Conservation (phyloP, 2,329 filamentous ascomycete species). For the Ophiosphaerella herpotricha region DNA sequence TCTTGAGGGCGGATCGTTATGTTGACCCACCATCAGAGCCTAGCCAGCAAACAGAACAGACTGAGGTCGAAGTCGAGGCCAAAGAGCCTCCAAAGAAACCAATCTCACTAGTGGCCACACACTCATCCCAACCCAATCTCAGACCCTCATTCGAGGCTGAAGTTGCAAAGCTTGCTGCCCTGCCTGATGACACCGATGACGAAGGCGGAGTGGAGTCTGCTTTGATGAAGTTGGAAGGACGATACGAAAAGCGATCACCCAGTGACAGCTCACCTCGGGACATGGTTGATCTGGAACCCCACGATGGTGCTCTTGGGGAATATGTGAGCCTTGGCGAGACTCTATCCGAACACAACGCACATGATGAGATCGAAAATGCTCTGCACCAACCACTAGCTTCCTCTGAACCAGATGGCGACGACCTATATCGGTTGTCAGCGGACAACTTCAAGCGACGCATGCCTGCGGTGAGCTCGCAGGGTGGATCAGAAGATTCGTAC, state of each 20-base stretch:
- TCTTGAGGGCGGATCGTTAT: slow-evolving; percentile 39
- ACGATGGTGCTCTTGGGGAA: slow-evolving; percentile 22
- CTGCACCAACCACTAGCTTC: slow-evolving; percentile 34
- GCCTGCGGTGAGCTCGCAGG: slow-evolving; percentile 48
- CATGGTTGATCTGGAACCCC: slow-evolving; percentile 27
- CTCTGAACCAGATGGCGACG: slow-evolving; percentile 32
- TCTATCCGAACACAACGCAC: slow-evolving; percentile 23
- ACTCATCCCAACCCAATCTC: slow-evolving; percentile 60
- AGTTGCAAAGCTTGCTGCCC: slow-evolving; percentile 81
- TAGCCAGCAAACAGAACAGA: slow-evolving; percentile 6
- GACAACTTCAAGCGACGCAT: slow-evolving; percentile 35
- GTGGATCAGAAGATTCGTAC: slow-evolving; percentile 72
- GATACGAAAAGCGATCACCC: slow-evolving; percentile 62
- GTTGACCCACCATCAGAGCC: slow-evolving; percentile 19
- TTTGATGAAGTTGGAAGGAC: slow-evolving; percentile 88
- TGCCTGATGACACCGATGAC: slow-evolving; percentile 78
- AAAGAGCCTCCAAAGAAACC: slow-evolving; percentile 29
- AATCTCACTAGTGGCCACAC: slow-evolving; percentile 54
- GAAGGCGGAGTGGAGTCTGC: slow-evolving; percentile 92
- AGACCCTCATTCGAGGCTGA: slow-evolving; percentile 83
- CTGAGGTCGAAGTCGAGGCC: slow-evolving; percentile 15
- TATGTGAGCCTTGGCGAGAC: slow-evolving; percentile 21
- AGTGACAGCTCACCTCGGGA: slow-evolving; percentile 25
- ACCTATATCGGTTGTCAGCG: slow-evolving; percentile 38
- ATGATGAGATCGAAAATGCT: slow-evolving; percentile 28